Base-by-base conservation (phyloP, 257 asterid species). In the Penstemon davidsonii region DNA sequence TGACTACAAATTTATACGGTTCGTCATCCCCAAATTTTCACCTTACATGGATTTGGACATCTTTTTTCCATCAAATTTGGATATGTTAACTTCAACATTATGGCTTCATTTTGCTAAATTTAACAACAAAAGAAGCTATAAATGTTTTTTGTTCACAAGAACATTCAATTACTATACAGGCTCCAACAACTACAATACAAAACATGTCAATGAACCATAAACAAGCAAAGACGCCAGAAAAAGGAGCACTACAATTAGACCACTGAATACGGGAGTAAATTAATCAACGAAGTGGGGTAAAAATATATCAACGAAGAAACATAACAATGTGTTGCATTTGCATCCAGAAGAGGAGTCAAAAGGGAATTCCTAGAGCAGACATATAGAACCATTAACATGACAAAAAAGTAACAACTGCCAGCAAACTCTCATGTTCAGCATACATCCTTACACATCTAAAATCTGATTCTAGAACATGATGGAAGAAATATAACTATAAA, bases 371-470 rank as follows among this genome's bases (percentile, higher is more conserved):
- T 25, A 25, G 33, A 25, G 33, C 62, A 19, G 41, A 54, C 44
- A 56, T 11, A 18, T 46, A 5, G 8, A 70, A 60, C 58, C 40
- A 47, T n/a, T 54, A 47, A 50, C 46, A 55, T 40, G 33, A 66
- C 9, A 59, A 62, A 72, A 25, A 58, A 57, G 8, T 37, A 54
- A 13, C 36, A 18, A 45, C 38, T 61, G 55, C 69, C 33, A 64
- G 67, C 33, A 25, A 25, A 55, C 7, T 58, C 51, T 62, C 39
- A 10, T 49, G 42, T 74, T 66, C 33, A 25, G 33, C 49, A 39
- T 55, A 62, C 46, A 69, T 76, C 44, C 13, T 13, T 51, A 39
- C 50, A 60, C 53, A 55, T 62, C 41, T 38, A 42, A 40, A 40
- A 67, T 39, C 39, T 44, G 10, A 4, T 25, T 9, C 45, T 68